Evolutionary conservation across 495 filamentous ascomycete species (phyloP).

Genomic region (Penicillium cosmopolitanum): DNA sequence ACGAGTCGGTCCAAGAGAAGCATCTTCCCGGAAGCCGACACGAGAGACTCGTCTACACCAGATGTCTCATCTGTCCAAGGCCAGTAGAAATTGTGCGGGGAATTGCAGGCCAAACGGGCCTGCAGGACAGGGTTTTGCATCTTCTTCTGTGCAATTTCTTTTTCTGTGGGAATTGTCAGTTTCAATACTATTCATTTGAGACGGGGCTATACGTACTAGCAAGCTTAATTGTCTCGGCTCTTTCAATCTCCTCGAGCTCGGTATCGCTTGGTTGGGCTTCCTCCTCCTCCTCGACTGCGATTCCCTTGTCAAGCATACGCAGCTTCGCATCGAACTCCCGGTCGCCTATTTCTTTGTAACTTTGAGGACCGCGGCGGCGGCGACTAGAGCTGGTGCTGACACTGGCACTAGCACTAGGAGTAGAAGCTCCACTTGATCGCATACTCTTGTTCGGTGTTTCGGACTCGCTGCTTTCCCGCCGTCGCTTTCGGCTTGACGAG

Average conservation of each 20-base stretch:
- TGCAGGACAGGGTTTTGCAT: slow-evolving; percentile 95
- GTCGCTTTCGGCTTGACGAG: slow-evolving; percentile 58
- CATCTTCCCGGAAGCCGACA: slow-evolving; percentile 93
- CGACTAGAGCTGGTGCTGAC: slow-evolving; percentile 43
- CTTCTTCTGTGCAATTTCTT: slow-evolving; percentile 88
- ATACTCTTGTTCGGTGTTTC: slow-evolving; percentile 65
- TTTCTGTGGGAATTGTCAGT: slow-evolving; percentile 51
- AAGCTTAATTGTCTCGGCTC: slow-evolving; percentile 72
- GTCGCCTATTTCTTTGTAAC: slow-evolving; percentile 77
- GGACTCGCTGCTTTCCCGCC: slow-evolving; percentile 43
- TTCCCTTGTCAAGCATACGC: slow-evolving; percentile 58
- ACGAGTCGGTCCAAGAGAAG: slow-evolving; percentile 86
- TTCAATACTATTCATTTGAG: not conserved
- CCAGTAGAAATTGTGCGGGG: slow-evolving; percentile 95
- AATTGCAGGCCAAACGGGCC: slow-evolving; percentile 88
- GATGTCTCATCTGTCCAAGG: slow-evolving; percentile 67
- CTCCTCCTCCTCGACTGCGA: slow-evolving; percentile 57
- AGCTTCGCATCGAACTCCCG: slow-evolving; percentile 72
- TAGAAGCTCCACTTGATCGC: slow-evolving; percentile 72
- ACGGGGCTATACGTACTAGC: slow-evolving; percentile 63
- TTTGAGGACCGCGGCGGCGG: slow-evolving; percentile 54
- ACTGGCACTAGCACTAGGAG: slow-evolving; percentile 45
- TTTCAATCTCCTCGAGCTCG: slow-evolving; percentile 65
- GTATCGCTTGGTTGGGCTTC: slow-evolving; percentile 55
- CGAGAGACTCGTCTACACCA: slow-evolving; percentile 71